phyloP scores from a whole-genome alignment of 2,329 filamentous ascomycete species.

The Fusarium hostae region DNA sequence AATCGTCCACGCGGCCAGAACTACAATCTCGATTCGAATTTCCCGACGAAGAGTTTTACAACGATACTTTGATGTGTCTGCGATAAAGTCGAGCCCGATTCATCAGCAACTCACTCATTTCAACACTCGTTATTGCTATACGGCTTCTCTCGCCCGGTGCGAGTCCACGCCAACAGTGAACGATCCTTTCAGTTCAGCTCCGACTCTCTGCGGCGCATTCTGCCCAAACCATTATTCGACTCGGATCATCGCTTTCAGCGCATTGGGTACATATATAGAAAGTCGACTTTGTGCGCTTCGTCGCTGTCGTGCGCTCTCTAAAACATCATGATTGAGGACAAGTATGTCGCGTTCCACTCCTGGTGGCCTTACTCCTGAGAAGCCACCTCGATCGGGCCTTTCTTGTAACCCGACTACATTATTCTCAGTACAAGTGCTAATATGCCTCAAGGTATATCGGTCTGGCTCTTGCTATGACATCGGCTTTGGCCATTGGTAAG shows the following conservation, averaged over 20 bases:
- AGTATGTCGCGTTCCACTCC: slow-evolving; percentile 46
- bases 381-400: slow-evolving; percentile 6
- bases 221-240: neutral
- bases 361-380: slow-evolving; percentile 8
- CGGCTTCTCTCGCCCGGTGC: slow-evolving; percentile 41
- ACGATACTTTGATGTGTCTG: slow-evolving; percentile 39
- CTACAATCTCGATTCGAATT: slow-evolving; percentile 4
- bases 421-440: slow-evolving; percentile 25
- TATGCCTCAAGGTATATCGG: slow-evolving; percentile 73
- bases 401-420: slow-evolving; percentile 1
- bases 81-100: slow-evolving; percentile 23
- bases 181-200: slow-evolving; percentile 9
- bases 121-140: slow-evolving; percentile 31
- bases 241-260: slow-evolving; percentile 16
- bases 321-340: slow-evolving; percentile 52
- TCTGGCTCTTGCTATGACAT: slow-evolving; percentile 78
- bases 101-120: neutral
- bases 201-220: slow-evolving; percentile 21
- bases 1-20: slow-evolving; percentile 14
- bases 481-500: slow-evolving; percentile 80
- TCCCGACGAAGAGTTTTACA: neutral
- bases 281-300: slow-evolving; percentile 22
- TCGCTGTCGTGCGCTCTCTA: slow-evolving; percentile 33
- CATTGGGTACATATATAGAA: slow-evolving; percentile 11
- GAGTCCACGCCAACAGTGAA: slow-evolving; percentile 35